Evolutionary conservation across 805 yeast genomes (phyloP).

Genomic region (Candida insectorum): DNA sequence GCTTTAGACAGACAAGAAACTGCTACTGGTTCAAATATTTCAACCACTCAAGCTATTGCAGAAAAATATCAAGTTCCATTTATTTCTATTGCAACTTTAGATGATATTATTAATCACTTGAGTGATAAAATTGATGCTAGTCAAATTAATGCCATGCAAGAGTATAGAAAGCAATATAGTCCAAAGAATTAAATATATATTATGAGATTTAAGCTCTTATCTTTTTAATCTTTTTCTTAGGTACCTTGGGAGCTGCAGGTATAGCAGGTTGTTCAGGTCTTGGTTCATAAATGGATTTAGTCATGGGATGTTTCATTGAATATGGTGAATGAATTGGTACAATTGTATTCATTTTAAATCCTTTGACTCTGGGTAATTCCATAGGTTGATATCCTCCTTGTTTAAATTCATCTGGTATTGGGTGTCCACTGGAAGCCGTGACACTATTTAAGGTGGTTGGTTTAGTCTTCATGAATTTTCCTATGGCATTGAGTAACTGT

Average conservation of each 20-base stretch:
- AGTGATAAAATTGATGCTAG: constrained; percentile 53
- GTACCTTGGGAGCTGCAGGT: constrained; percentile 41
- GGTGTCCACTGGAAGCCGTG: constrained; percentile 46
- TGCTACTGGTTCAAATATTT: constrained; percentile 57
- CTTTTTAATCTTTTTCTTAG: constrained; percentile 59
- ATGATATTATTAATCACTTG: constrained; percentile 68
- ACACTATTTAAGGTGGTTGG: constrained; percentile 70
- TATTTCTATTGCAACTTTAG: constrained; percentile 69
- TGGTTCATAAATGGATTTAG: constrained; percentile 61
- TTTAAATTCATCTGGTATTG: constrained; percentile 60
- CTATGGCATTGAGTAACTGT: constrained; percentile 56
- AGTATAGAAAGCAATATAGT: constrained; percentile 52
- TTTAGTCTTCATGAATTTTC: constrained; percentile 57
- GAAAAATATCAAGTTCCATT: constrained; percentile 78
- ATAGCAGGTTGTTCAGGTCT: constrained; percentile 41
- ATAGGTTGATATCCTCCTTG: constrained; percentile 49
- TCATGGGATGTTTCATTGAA: constrained; percentile 80
- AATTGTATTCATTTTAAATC: constrained; percentile 79
- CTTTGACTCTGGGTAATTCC: constrained; percentile 74
- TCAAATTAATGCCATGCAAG: constrained; percentile 54
- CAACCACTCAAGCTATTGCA: constrained; percentile 81
- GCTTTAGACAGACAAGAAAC: constrained; percentile 97
- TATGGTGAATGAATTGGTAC: constrained; percentile 86
- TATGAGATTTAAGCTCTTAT: constrained; percentile 44
- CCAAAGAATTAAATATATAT: constrained; percentile 33